A percentile compares a stretch with the other conserved stretches of the same genome.
Evolutionary conservation across 2,329 filamentous ascomycete genomes (phyloP).

Genomic region (Aspergillus pseudoterreus): DNA sequence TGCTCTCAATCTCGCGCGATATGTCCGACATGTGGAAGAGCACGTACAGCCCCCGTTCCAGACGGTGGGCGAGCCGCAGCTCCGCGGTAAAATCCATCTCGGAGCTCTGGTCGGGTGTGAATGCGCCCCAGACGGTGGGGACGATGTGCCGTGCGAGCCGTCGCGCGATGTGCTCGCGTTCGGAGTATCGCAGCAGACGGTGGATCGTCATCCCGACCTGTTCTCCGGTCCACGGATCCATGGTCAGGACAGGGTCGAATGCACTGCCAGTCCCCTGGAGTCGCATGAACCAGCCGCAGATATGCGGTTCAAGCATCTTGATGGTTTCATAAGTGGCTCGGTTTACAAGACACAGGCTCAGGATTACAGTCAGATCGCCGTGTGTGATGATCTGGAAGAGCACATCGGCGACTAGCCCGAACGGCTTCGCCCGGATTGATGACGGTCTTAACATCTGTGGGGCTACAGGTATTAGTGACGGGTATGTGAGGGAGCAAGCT

Average conservation of each 20-base stretch:
- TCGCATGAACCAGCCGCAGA: constrained; percentile 26
- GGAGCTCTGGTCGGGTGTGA: constrained; percentile 17
- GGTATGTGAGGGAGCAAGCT: background rate
- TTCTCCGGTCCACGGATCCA: constrained; percentile 22
- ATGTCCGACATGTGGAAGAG: constrained; percentile 29
- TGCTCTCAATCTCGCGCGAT: constrained; percentile 14
- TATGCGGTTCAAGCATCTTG: constrained; percentile 22
- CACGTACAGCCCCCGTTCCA: constrained; percentile 25
- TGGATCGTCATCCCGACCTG: constrained; percentile 19
- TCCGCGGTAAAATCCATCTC: constrained; percentile 27
- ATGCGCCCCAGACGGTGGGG: constrained; percentile 26
- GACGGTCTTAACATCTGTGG: constrained; percentile 9
- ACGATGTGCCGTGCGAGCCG: constrained; percentile 21
- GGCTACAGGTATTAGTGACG: background rate
- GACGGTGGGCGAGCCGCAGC: constrained; percentile 18
- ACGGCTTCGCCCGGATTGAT: constrained; percentile 10
- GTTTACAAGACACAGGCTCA: constrained; percentile 24
- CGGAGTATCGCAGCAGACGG: constrained; percentile 19
- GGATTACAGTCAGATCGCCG: constrained; percentile 19
- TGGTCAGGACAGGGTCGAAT: constrained; percentile 55
- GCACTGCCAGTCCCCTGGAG: constrained; percentile 51
- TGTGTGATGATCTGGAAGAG: constrained; percentile 28
- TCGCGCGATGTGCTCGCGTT: constrained; percentile 19
- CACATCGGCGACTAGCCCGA: constrained; percentile 25
- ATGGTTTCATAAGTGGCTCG: constrained; percentile 24